Percentiles rank a stretch among this genome's conserved stretches.
Evolutionary conservation across 345 rosid species (phyloP).

Genomic region (Ceriops zippeliana): DNA sequence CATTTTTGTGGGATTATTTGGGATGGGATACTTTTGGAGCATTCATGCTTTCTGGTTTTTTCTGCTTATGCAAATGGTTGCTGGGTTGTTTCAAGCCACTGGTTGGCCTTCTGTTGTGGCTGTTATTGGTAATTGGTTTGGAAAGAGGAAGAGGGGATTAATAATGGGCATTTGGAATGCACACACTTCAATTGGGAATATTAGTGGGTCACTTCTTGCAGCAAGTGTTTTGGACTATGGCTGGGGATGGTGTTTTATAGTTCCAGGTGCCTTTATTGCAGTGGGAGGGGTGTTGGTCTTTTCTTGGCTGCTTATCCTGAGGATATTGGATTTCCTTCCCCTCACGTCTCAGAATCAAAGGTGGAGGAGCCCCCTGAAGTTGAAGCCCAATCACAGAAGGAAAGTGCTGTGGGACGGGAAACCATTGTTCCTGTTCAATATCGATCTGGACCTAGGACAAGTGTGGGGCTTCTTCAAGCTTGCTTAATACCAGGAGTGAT

Average conservation of each 20-base stretch:
- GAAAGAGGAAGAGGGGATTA: constrained; percentile 76
- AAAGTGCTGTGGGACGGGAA: constrained; percentile 13
- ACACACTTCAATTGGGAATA: constrained; percentile 78
- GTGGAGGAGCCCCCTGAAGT: constrained; percentile 16
- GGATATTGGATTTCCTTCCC: constrained; percentile 61
- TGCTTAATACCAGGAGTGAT: constrained; percentile 81
- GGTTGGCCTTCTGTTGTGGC: constrained; percentile 98
- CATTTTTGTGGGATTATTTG: constrained; percentile 71
- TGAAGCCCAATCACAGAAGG: constrained; percentile 33
- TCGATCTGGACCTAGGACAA: constrained; percentile 46
- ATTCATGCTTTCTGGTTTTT: constrained; percentile 62
- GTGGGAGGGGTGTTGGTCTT: constrained; percentile 65
- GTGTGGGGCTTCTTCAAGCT: constrained; percentile 80
- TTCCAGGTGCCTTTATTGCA: constrained; percentile 59
- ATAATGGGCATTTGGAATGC: constrained; percentile 96
- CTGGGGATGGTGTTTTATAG: constrained; percentile 93
- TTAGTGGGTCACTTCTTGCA: constrained; percentile 75
- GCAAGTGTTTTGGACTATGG: constrained; percentile 74
- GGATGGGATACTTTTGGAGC: constrained; percentile 79
- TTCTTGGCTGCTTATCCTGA: constrained; percentile 82
- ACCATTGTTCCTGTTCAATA: not conserved
- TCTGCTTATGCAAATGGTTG: constrained; percentile 69
- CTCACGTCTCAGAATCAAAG: constrained; percentile 16
- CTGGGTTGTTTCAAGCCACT: constrained; percentile 81
- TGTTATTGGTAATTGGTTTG: constrained; percentile 34